These are phyloP conservation scores for Begonia masoniana DNA, from an alignment of 306 rosid species.

Conservation along the genomic window DNA sequence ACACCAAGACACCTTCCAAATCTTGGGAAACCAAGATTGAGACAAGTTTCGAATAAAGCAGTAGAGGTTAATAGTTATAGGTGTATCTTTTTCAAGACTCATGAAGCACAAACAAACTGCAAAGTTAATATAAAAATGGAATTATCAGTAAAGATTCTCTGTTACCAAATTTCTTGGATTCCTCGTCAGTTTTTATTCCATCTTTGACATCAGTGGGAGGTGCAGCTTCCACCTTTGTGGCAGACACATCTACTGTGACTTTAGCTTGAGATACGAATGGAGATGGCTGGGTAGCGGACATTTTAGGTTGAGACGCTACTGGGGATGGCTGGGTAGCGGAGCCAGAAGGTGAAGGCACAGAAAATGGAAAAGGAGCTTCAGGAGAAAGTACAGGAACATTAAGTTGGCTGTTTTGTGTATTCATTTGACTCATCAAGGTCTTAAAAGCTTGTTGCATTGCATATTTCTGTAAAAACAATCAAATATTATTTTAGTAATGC, in stretches of 20 bases:
- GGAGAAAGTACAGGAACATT: constrained; percentile 45
- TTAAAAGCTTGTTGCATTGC: constrained; percentile 99
- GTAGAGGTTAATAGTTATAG: no score
- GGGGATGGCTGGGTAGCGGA: constrained; percentile 34
- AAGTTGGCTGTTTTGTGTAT: constrained; percentile 53
- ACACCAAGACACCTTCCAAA: no score
- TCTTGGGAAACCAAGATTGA: no score
- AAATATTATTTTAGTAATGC: not conserved
- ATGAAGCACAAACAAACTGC: no score
- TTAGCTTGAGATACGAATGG: constrained; percentile 40
- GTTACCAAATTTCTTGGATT: constrained; percentile 57
- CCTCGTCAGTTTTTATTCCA: constrained; percentile 27
- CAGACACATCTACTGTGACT: constrained; percentile 62
- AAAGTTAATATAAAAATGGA: no score
- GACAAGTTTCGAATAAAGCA: no score
- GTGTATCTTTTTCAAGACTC: no score
- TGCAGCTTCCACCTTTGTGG: constrained; percentile 42
- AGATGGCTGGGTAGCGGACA: constrained; percentile 29
- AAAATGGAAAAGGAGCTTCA: constrained; percentile 77
- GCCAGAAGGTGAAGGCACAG: constrained; percentile 36
- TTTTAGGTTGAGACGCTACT: constrained; percentile 26
- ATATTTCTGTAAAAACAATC: constrained; percentile 53
- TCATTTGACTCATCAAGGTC: constrained; percentile 88
- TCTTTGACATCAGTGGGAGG: constrained; percentile 29
- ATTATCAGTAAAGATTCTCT: constrained; percentile 8